Percentiles rank a stretch among this genome's conserved stretches.
phyloP scores from a whole-genome alignment of 768 basidiomycete species.

The Nevesoporus exiguus region DNA sequence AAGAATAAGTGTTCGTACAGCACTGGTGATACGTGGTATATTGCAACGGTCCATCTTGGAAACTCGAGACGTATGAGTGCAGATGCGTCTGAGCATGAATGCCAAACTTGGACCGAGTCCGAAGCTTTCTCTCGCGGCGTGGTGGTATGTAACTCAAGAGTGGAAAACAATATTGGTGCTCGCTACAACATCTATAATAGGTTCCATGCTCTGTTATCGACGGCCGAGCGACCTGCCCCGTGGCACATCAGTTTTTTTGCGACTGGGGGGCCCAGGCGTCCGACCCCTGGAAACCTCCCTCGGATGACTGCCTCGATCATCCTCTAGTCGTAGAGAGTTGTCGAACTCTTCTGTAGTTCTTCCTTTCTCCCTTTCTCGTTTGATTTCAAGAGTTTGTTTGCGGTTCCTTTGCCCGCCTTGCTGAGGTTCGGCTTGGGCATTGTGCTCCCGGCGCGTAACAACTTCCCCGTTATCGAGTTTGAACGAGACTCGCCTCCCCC shows the following conservation, averaged over 20 bases:
- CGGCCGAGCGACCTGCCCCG: constrained; percentile 23
- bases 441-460: constrained; percentile 2
- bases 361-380: constrained; percentile 17
- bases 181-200: constrained; percentile 8
- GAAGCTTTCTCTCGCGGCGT: neutral
- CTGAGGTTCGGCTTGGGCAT: constrained; percentile 2
- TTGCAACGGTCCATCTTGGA: constrained; percentile 14
- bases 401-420: constrained; percentile 4
- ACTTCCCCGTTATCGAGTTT: constrained; percentile 34
- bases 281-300: constrained; percentile 18
- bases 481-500: constrained; percentile 59
- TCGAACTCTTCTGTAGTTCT: constrained; percentile 5
- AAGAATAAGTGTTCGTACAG: constrained; percentile 15
- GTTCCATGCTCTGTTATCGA: constrained; percentile 17
- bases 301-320: constrained; percentile 11
- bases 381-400: constrained; percentile 6
- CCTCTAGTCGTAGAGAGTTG: constrained; percentile 12
- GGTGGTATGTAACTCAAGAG: neutral
- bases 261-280: constrained; percentile 26
- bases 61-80: neutral
- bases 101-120: neutral
- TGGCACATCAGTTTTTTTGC: constrained; percentile 12
- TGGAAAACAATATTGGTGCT: constrained; percentile 4
- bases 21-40: constrained; percentile 19
- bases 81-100: constrained; percentile 8